A percentile compares a stretch with the other conserved stretches of the same genome.
Conservation (phyloP, 495 filamentous ascomycete genomes). For the Stereocaulon alpinum region DNA sequence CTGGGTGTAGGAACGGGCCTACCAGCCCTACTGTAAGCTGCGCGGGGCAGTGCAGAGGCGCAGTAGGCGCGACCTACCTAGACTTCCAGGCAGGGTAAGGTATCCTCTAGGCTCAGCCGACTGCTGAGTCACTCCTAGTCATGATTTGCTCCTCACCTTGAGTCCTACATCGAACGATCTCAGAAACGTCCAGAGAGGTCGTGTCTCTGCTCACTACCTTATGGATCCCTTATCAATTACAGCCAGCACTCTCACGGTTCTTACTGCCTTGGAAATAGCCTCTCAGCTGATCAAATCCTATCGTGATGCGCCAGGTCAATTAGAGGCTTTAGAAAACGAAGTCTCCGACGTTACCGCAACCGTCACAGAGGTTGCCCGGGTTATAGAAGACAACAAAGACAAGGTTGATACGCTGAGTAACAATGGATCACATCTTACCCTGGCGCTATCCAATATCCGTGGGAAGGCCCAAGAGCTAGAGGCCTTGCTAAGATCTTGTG, state of each 20-base stretch:
- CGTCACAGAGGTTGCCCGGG: neutral
- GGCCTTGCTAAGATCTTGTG: neutral
- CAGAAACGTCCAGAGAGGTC: neutral
- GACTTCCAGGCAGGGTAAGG: too few relatives aligned
- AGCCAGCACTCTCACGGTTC: neutral
- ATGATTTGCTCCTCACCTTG: too few relatives aligned
- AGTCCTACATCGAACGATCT: too few relatives aligned
- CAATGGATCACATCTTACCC: neutral
- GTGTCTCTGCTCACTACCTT: neutral
- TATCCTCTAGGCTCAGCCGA: too few relatives aligned
- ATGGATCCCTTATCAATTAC: slow-evolving; percentile 1
- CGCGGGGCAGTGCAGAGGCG: too few relatives aligned
- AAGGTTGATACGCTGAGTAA: neutral
- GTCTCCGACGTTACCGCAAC: neutral
- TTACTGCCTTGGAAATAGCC: neutral
- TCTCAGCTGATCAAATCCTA: neutral
- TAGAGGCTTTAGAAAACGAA: neutral
- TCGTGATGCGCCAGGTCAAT: neutral
- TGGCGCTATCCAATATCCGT: neutral
- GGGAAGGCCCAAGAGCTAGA: neutral
- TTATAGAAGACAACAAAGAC: neutral
- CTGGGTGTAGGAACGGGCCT: too few relatives aligned
- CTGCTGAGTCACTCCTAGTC: too few relatives aligned
- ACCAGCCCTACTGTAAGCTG: too few relatives aligned
- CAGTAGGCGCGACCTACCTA: too few relatives aligned